Evolutionary conservation across 1,284 basidiomycete species (phyloP), one percentile per base, ranked within the genome.

Genomic region (Earliella scabrosa): DNA sequence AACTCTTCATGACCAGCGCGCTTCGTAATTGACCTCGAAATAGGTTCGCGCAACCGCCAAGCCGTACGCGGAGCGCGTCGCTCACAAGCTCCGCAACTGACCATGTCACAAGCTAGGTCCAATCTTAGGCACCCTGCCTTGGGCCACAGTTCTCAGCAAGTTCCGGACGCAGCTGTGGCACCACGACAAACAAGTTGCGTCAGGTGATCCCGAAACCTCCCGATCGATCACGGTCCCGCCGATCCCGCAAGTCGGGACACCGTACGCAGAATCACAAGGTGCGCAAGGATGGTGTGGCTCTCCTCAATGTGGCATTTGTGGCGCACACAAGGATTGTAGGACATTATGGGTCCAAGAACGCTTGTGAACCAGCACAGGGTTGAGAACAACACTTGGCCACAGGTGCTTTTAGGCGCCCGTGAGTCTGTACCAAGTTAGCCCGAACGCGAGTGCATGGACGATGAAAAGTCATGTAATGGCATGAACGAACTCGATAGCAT

Each of bases 311-410:
- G 27, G 32, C 41, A 16, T 29, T 52, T 13, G 29, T 21, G 48
- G 21, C 16, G 39, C 31, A 51, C 50, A 52, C 51, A 45, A 31
- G 11, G 32, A 45, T 59, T 62, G 58, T 62, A 52, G 53, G 47
- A 52, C 57, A 23, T 49, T 59, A 51, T 62, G 51, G 53, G 54
- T 62, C 60, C 60, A 62, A 47, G 60, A 56, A 53, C 58, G 23
- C n/a, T n/a, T 16, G 18, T 21, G 26, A 41, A 26, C 31, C 45
- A 20, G 5, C 16, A n/a, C 26, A 27, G 35, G 34, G 43, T n/a
- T 32, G 48, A 31, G 44, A 45, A 44, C 7, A 16, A 27, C 32
- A 26, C n/a, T 20, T 26, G n/a, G 23, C 16, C n/a, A 35, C 44
- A 44, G 50, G 50, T n/a, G 2, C 1, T 0, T 8, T 3, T 46